Conservation (phyloP, 2,329 filamentous ascomycete genomes). For the Aureobasidium mangrovei region DNA sequence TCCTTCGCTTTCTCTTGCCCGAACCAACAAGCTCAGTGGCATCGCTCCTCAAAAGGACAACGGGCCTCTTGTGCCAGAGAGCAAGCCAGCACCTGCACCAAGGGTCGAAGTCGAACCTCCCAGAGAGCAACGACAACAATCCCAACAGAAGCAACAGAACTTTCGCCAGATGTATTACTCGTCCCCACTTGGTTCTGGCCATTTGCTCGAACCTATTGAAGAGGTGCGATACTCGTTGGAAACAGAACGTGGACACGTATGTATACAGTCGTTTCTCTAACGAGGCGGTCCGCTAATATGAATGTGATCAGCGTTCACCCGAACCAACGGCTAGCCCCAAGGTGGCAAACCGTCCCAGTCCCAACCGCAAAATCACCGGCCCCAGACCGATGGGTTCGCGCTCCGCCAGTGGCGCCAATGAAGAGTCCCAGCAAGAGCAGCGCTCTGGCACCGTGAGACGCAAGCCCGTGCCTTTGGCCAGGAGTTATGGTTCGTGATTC, state of each 20-base stretch:
- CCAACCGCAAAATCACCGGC: slow-evolving; percentile 37
- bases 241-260: slow-evolving; percentile 33
- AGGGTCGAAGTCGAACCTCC: slow-evolving; percentile 9
- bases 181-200: slow-evolving; percentile 29
- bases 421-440: background rate
- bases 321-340: slow-evolving; percentile 10
- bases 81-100: slow-evolving; percentile 18
- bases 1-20: slow-evolving; percentile 29
- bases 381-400: slow-evolving; percentile 38
- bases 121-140: slow-evolving; percentile 5
- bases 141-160: slow-evolving; percentile 2
- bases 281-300: background rate
- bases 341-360: background rate
- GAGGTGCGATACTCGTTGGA: slow-evolving; percentile 43
- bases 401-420: slow-evolving; percentile 16
- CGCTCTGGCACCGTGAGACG: slow-evolving; percentile 18
- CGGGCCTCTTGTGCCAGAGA: slow-evolving; percentile 49
- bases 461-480: slow-evolving; percentile 17
- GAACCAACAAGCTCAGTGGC: slow-evolving; percentile 21
- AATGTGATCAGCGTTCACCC: slow-evolving; percentile 6
- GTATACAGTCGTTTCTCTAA: slow-evolving; percentile 3
- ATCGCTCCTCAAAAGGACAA: slow-evolving; percentile 49
- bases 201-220: slow-evolving; percentile 41
- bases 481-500: slow-evolving; percentile 13
- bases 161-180: slow-evolving; percentile 22